Evolutionary conservation across 805 yeast species (phyloP).

Genomic region (Ogataea saltuana): DNA sequence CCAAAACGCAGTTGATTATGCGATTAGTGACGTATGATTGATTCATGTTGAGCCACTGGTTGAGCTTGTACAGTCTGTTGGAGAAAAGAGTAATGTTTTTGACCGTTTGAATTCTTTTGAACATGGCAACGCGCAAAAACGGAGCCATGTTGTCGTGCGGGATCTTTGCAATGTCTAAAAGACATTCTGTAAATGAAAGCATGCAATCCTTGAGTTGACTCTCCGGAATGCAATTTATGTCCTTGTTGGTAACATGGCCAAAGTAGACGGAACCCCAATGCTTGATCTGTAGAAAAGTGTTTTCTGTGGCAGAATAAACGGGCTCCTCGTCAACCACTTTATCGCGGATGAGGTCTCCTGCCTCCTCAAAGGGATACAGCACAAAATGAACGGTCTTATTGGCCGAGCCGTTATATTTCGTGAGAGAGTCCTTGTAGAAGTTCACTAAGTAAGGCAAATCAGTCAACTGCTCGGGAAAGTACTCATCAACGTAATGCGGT

Average conservation of each 20-base stretch:
- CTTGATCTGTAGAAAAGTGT: constrained; percentile 21
- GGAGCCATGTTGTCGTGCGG: constrained; percentile 31
- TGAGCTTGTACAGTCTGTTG: constrained; percentile 15
- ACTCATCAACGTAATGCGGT: constrained; percentile 15
- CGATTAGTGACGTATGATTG: constrained; percentile 6
- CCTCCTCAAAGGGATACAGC: constrained; percentile 30
- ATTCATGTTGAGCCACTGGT: constrained; percentile 8
- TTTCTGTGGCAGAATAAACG: constrained; percentile 22
- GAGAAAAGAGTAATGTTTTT: constrained; percentile 27
- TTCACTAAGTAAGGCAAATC: constrained; percentile 26
- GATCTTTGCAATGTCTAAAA: constrained; percentile 19
- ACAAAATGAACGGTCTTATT: constrained; percentile 17
- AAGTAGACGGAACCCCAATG: constrained; percentile 34
- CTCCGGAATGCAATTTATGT: neutral
- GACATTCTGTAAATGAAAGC: constrained; percentile 28
- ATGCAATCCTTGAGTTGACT: constrained; percentile 22
- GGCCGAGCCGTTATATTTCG: neutral
- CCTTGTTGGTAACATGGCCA: constrained; percentile 18
- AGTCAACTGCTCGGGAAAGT: constrained; percentile 26
- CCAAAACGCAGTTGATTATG: constrained; percentile 12
- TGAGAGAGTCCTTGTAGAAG: constrained; percentile 16
- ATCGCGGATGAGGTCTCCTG: constrained; percentile 19
- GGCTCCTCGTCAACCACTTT: constrained; percentile 18
- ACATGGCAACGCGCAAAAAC: constrained; percentile 23
- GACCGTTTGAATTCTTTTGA: constrained; percentile 23